phyloP scores from a whole-genome alignment of 2,329 filamentous ascomycete species.

The Penicillium sp. region DNA sequence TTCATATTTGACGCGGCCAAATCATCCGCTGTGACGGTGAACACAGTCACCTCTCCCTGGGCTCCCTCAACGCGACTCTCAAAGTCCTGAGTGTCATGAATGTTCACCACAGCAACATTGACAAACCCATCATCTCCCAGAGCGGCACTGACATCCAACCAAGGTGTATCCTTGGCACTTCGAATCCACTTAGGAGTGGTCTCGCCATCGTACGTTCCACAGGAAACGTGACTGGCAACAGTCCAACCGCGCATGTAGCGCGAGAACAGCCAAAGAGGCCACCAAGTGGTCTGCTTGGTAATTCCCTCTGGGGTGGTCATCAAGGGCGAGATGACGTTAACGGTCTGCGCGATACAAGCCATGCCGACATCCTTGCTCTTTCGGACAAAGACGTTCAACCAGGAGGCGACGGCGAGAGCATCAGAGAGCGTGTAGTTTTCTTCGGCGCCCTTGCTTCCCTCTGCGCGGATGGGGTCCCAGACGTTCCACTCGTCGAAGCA shows the following conservation, averaged over 20 bases:
- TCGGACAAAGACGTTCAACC: slow-evolving; percentile 73
- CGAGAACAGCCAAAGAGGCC: slow-evolving; percentile 67
- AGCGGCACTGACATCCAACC: slow-evolving; percentile 44
- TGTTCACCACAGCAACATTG: slow-evolving; percentile 70
- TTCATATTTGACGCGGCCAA: slow-evolving; percentile 62
- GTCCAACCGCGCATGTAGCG: slow-evolving; percentile 72
- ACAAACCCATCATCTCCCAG: slow-evolving; percentile 56
- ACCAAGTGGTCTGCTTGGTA: slow-evolving; percentile 71
- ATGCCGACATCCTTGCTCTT: slow-evolving; percentile 70
- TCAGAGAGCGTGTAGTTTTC: slow-evolving; percentile 73
- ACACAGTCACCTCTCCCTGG: slow-evolving; percentile 54
- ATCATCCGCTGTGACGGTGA: slow-evolving; percentile 58
- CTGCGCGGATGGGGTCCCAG: slow-evolving; percentile 70
- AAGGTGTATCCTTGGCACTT: slow-evolving; percentile 62
- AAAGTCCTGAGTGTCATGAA: slow-evolving; percentile 60
- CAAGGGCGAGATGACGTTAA: slow-evolving; percentile 74
- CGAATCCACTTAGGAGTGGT: slow-evolving; percentile 40
- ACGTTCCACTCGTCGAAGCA: slow-evolving; percentile 88
- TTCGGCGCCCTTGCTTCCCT: slow-evolving; percentile 69
- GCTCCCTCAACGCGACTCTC: slow-evolving; percentile 60
- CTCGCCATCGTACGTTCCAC: slow-evolving; percentile 61
- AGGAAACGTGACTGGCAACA: slow-evolving; percentile 63
- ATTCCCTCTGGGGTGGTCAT: slow-evolving; percentile 67
- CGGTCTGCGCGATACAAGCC: slow-evolving; percentile 74
- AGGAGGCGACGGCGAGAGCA: slow-evolving; percentile 70